phyloP scores from a whole-genome alignment of 2,329 filamentous ascomycete genomes.

The Stenocarpella maydis region DNA sequence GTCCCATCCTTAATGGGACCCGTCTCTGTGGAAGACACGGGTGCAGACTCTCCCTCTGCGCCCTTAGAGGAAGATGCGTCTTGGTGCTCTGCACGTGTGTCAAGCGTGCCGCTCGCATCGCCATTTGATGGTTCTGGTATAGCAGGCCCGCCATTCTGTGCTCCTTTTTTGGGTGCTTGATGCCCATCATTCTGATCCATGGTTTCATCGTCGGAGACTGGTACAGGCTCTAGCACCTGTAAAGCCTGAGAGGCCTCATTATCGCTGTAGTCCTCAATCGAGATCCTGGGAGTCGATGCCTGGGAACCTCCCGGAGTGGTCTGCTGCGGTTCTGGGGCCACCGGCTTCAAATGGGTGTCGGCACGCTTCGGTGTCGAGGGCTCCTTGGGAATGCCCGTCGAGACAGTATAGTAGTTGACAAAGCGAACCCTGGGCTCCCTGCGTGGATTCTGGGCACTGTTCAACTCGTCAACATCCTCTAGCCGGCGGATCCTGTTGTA shows the following conservation, averaged over 20 bases:
- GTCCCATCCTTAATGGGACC: constrained; percentile 32
- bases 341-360: constrained; percentile 37
- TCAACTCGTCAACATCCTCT: constrained; percentile 72
- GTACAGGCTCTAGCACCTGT: constrained; percentile 36
- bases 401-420: constrained; percentile 90
- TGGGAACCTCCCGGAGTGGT: constrained; percentile 31
- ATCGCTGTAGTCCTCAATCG: constrained; percentile 54
- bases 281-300: constrained; percentile 50
- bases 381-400: constrained; percentile 73
- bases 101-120: background rate
- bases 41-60: constrained; percentile 38
- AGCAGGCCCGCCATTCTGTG: background rate
- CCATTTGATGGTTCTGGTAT: background rate
- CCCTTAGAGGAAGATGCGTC: constrained; percentile 52
- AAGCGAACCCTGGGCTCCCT: constrained; percentile 72
- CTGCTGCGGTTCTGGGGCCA: constrained; percentile 30
- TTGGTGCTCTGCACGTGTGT: constrained; percentile 30
- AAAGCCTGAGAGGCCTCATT: constrained; percentile 39
- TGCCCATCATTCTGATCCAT: background rate
- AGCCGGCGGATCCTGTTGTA: constrained; percentile 75
- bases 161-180: background rate
- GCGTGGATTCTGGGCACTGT: constrained; percentile 42
- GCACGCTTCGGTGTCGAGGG: constrained; percentile 33
- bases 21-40: background rate
- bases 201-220: constrained; percentile 29